A percentile compares a stretch with the other conserved stretches of the same genome.
Evolutionary conservation across 257 asterid genomes (phyloP).

Genomic region (Orobanche coerulescens): DNA sequence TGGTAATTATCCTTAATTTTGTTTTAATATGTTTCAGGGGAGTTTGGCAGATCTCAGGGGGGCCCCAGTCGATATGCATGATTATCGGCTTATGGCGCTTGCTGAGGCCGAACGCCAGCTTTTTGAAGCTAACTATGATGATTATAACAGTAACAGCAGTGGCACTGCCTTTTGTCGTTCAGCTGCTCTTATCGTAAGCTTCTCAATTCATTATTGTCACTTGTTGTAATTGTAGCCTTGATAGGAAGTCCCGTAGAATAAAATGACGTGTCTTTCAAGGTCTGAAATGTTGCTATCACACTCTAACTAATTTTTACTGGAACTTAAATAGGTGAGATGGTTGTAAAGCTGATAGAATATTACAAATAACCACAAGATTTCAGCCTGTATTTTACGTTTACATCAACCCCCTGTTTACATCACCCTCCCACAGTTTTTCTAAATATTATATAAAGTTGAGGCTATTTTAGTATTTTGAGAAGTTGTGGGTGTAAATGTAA

Average conservation of each 20-base stretch:
- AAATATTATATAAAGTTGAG: not conserved
- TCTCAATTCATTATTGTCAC: not conserved
- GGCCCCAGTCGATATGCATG: conserved; percentile 69
- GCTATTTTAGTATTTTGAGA: not conserved
- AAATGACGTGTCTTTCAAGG: no score
- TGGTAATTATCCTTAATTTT: conserved; percentile 5
- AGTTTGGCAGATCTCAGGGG: conserved; percentile 88
- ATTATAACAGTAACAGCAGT: conserved; percentile 61
- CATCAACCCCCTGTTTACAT: no score
- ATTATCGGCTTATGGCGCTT: conserved; percentile 79
- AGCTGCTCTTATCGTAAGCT: conserved; percentile 86
- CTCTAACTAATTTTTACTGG: no score
- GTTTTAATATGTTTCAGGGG: conserved; percentile 40
- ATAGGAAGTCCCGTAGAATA: no score
- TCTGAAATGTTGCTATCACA: no score
- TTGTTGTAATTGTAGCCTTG: no score
- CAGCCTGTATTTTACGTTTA: not conserved
- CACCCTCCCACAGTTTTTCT: not conserved
- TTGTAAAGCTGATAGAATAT: no score
- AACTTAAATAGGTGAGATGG: no score
- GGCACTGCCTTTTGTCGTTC: conserved; percentile 97
- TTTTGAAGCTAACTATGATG: conserved; percentile 86
- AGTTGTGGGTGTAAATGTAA: not conserved
- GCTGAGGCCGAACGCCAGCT: conserved; percentile 94
- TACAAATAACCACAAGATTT: not conserved